Percentiles rank a stretch among this genome's conserved stretches.
These are phyloP conservation scores for Aspergillus flavus DNA, from an alignment of 2,329 filamentous ascomycete species.

Conservation along the genomic window DNA sequence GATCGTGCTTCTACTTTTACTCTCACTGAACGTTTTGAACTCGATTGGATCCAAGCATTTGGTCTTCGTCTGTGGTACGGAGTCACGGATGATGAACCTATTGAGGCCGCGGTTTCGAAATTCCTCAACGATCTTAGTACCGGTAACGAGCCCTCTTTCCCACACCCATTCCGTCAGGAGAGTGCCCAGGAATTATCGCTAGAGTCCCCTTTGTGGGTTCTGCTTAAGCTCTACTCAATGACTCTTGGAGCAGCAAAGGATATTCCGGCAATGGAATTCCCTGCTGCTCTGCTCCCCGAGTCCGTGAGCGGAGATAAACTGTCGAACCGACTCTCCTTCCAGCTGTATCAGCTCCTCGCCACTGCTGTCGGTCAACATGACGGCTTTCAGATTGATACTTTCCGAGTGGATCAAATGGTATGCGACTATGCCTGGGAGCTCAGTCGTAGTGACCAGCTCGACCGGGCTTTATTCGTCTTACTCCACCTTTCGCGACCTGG, in stretches of 20 bases:
- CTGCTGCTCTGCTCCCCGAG: constrained; percentile 73
- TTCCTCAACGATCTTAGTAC: constrained; percentile 75
- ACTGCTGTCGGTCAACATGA: constrained; percentile 48
- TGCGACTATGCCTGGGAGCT: constrained; percentile 60
- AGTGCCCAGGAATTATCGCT: constrained; percentile 59
- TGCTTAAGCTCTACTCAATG: constrained; percentile 76
- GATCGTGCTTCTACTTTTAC: constrained; percentile 79
- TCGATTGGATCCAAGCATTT: constrained; percentile 94
- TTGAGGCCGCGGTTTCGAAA: constrained; percentile 71
- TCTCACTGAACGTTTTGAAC: constrained; percentile 78
- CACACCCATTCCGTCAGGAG: constrained; percentile 71
- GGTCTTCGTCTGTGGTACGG: constrained; percentile 90
- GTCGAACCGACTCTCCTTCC: constrained; percentile 79
- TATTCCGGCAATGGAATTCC: constrained; percentile 53
- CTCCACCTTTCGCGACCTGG: constrained; percentile 69
- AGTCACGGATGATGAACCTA: constrained; percentile 66
- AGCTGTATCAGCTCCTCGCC: constrained; percentile 71
- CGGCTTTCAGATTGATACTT: constrained; percentile 55
- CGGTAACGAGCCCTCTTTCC: constrained; percentile 68
- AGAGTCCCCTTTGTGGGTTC: constrained; percentile 83
- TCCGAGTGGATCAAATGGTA: constrained; percentile 68
- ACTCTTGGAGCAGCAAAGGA: constrained; percentile 30
- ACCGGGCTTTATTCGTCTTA: constrained; percentile 74
- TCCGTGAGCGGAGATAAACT: constrained; percentile 75
- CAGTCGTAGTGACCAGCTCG: constrained; percentile 63